phyloP scores from a whole-genome alignment of 2,329 filamentous ascomycete species.

The Teratosphaeria destructans region DNA sequence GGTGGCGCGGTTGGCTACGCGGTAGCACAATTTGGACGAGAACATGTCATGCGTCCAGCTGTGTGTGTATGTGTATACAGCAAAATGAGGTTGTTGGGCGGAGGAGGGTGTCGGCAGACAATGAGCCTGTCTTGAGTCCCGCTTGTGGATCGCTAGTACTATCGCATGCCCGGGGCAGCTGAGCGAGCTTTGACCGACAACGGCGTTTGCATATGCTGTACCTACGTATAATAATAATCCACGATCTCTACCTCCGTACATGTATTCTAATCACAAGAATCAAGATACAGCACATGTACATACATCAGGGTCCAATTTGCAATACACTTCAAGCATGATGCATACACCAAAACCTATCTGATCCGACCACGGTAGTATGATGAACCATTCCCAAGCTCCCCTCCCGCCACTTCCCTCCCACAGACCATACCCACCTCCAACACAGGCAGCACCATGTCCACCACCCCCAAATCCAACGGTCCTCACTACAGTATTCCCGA shows the following conservation, averaged over 20 bases:
- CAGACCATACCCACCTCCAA: background rate
- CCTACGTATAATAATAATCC: background rate
- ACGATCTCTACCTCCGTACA: background rate
- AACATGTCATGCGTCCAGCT: slow-evolving; percentile 15
- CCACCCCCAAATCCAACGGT: background rate
- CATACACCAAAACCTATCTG: background rate
- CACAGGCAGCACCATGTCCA: background rate
- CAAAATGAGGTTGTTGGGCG: background rate
- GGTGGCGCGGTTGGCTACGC: slow-evolving; percentile 21
- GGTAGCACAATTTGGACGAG: slow-evolving; percentile 20
- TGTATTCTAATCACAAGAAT: background rate
- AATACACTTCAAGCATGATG: background rate
- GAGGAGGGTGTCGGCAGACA: background rate
- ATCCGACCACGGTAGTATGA: background rate
- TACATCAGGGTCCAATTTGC: too few species aligned
- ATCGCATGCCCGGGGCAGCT: background rate
- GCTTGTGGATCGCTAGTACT: background rate
- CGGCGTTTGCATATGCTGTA: background rate
- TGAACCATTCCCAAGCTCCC: background rate
- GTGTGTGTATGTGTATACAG: background rate
- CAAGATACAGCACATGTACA: too few species aligned
- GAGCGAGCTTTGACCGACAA: background rate
- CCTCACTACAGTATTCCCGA: slow-evolving; percentile 7
- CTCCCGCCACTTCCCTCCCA: background rate
- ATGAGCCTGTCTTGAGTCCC: background rate